Conservation (phyloP, 148 eudicot species). For the Cornus suecica region DNA sequence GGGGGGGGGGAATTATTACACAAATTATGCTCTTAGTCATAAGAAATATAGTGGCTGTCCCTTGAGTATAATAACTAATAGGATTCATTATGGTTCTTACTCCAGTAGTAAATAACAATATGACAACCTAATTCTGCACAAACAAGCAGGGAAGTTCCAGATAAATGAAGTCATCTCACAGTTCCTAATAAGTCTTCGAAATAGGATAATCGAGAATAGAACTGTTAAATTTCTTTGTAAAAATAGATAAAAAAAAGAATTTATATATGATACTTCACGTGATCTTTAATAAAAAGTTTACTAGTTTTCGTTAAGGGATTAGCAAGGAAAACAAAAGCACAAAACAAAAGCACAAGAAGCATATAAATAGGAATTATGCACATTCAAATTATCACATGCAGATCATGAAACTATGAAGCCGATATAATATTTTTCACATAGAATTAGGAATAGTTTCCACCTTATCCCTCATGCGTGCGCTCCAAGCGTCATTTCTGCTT, state of each 20-base stretch:
- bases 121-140: too few relatives aligned
- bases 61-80: too few relatives aligned
- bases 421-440: neutral
- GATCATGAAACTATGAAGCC: neutral
- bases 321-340: neutral
- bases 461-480: slow-evolving; percentile 99
- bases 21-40: neutral
- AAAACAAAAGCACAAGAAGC: neutral
- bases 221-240: neutral
- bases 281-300: neutral
- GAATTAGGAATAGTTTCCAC: slow-evolving; percentile 23
- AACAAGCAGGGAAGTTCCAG: too few relatives aligned
- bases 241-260: neutral
- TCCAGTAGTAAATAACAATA: too few relatives aligned
- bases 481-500: slow-evolving; percentile 95
- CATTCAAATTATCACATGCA: neutral
- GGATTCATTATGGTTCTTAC: too few relatives aligned
- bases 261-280: neutral
- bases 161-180: too few relatives aligned
- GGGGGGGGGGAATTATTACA: too few relatives aligned
- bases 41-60: neutral
- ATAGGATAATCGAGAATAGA: neutral
- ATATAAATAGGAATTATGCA: neutral
- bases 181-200: neutral
- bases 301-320: neutral